Conservation (phyloP, 495 filamentous ascomycete species). For the Staphylotrichum longicolle region DNA sequence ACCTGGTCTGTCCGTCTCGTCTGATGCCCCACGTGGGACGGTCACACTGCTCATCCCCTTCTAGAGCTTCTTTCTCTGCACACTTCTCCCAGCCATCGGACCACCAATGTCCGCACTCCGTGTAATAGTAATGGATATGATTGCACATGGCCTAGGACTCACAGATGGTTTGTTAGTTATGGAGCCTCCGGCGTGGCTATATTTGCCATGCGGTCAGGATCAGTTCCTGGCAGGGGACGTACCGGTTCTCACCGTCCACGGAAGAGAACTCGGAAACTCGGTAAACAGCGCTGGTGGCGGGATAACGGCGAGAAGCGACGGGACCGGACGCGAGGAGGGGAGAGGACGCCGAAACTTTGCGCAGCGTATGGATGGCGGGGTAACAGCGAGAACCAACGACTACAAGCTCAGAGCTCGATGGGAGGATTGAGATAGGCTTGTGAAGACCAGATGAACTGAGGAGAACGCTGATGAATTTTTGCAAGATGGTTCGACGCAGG, state of each 20-base stretch:
- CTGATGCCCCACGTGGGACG: slow-evolving; percentile 1
- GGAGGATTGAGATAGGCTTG: slow-evolving; percentile 3
- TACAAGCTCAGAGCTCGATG: neutral
- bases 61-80: neutral
- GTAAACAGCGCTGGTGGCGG: too few species aligned
- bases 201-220: neutral
- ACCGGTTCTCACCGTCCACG: neutral
- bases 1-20: neutral
- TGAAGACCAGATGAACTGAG: neutral
- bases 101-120: slow-evolving; percentile 5
- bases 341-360: too few species aligned
- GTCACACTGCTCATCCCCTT: neutral
- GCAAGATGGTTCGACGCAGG: neutral
- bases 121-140: slow-evolving; percentile 4
- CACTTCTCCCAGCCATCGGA: slow-evolving; percentile 3
- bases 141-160: slow-evolving; percentile 11
- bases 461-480: neutral
- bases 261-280: too few species aligned
- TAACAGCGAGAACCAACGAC: slow-evolving; percentile 2
- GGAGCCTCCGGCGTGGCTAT: neutral
- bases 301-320: too few species aligned
- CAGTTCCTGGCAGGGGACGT: neutral
- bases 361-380: too few species aligned
- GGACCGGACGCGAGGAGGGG: too few species aligned
- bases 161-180: slow-evolving; percentile 1